Conservation (phyloP, 768 basidiomycete species). For the Xerocomus brunneocitrinus region DNA sequence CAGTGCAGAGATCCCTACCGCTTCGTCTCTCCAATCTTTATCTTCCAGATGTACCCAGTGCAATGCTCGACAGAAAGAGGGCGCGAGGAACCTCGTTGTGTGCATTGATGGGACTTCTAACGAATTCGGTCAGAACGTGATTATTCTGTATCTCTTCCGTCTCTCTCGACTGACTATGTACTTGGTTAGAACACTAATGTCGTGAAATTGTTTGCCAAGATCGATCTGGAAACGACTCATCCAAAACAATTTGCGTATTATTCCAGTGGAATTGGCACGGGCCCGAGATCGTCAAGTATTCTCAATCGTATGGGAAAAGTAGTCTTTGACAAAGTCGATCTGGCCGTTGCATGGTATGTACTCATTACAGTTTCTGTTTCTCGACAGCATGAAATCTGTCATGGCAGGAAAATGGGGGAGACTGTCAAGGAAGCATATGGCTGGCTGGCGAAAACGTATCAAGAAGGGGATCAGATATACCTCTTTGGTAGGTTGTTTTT, state of each 20-base stretch:
- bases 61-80: neutral
- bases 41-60: neutral
- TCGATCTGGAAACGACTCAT: conserved; percentile 17
- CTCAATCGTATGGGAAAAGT: conserved; percentile 15
- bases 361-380: neutral
- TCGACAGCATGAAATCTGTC: neutral
- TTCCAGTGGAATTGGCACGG: conserved; percentile 37
- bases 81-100: neutral
- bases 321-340: conserved; percentile 27
- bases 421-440: conserved; percentile 26
- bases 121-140: neutral
- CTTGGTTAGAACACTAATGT: conserved; percentile 34
- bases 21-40: neutral
- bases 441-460: too few relatives aligned
- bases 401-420: conserved; percentile 32
- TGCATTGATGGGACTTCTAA: conserved; percentile 1
- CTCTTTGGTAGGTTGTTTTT: conserved; percentile 27
- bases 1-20: neutral
- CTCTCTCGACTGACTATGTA: conserved; percentile 2
- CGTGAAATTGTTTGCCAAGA: conserved; percentile 31
- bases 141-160: neutral
- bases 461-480: conserved; percentile 27
- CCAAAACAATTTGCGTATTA: conserved; percentile 33
- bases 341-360: conserved; percentile 37
- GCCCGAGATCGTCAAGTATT: conserved; percentile 25